phyloP scores from a whole-genome alignment of 768 basidiomycete genomes.

The Tulasnella sp. region DNA sequence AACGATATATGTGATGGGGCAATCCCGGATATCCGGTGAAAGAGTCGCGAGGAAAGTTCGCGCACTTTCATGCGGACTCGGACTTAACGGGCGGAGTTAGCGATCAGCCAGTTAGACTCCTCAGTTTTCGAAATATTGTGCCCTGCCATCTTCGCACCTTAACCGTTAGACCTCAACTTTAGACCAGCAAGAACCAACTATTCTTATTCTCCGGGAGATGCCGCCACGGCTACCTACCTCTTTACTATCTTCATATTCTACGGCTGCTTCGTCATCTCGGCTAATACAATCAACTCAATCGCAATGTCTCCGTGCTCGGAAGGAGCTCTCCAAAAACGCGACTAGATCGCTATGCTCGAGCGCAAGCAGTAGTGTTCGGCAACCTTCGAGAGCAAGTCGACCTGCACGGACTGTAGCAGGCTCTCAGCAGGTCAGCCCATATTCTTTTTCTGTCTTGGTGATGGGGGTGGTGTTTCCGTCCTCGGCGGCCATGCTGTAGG shows the following conservation, averaged over 20 bases:
- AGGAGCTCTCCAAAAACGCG: neutral
- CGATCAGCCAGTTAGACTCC: slow-evolving; percentile 15
- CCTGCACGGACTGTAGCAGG: slow-evolving; percentile 1
- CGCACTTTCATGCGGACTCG: neutral
- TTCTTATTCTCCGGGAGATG: neutral
- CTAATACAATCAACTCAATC: neutral
- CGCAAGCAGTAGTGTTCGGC: neutral
- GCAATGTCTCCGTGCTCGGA: slow-evolving; percentile 1
- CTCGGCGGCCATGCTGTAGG: neutral
- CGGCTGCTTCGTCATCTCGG: slow-evolving; percentile 10
- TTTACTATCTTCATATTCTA: neutral
- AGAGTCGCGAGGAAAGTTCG: neutral
- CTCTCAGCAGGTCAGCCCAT: neutral
- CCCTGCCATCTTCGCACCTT: neutral
- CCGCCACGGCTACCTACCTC: slow-evolving; percentile 20
- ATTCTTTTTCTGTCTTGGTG: neutral
- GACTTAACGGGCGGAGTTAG: neutral
- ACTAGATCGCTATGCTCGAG: neutral
- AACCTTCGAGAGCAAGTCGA: slow-evolving; percentile 3
- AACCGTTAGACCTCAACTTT: neutral
- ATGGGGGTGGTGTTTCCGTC: neutral
- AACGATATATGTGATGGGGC: neutral
- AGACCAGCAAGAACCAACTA: neutral
- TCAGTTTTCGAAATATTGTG: slow-evolving; percentile 14
- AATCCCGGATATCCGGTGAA: neutral